Evolutionary conservation across 306 rosid genomes (phyloP), one percentile per base, ranked within the genome.

Genomic region (Gastrolobium bilobum): DNA sequence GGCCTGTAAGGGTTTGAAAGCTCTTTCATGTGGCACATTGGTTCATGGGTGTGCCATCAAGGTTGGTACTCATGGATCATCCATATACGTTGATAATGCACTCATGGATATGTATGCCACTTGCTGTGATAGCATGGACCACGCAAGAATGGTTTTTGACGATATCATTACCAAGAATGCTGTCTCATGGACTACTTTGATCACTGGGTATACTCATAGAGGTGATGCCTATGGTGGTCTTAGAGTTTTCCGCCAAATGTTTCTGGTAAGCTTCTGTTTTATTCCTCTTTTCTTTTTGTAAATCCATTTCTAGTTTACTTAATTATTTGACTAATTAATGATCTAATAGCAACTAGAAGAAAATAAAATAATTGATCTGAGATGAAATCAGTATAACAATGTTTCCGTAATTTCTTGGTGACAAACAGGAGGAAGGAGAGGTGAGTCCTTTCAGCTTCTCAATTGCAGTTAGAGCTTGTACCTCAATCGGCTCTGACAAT

Each of bases 101-200:
- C 91, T 93, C 48, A 40, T 89, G 86, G 92, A 82, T 70, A 71
- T 91, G 89, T 93, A 91, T 79, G 94, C 91, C 68, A 71, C 89
- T 79, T 91, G 86, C 29, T 83, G 93, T 54, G 73, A 76, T 79
- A 82, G 62, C 70, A 91, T 93, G 90, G 86, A 79, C 20, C 70
- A 83, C 11, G 89, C 94, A 9, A 84, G 83, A 47, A 42, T 60
- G 69, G 83, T 93, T 47, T 93, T 93, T 74, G 84, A 79, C 29
- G 80, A 85, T 61, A 84, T 88, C 3, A 34, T 15, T 13, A 66
- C 30, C 0, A 93, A 93, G 70, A 90, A 82, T 91, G 86, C 64
- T 69, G 96, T 87, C 48, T 72, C 87, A 1, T 88, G 96, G 94
- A 89, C 97, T 76, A 86, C 94, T 78, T 85, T 91, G 88, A 93